Percentiles rank a stretch among this genome's conserved stretches.
Conservation (phyloP, 768 basidiomycete species). For the Lyophyllum semitale region DNA sequence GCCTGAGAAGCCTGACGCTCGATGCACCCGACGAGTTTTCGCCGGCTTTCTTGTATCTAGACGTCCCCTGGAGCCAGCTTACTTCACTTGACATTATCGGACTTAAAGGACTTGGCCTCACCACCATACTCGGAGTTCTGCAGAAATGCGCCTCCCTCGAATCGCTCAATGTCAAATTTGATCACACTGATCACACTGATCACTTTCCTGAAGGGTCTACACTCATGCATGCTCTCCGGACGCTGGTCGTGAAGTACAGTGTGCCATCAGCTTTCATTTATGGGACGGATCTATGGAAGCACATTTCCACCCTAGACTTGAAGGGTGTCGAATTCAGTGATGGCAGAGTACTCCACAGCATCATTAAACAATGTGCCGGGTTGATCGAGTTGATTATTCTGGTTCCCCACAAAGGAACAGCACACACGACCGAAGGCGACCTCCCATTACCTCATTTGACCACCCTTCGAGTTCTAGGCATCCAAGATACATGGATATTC, state of each 20-base stretch:
- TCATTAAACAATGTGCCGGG: not conserved
- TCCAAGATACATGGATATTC: not conserved
- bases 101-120: not conserved
- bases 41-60: not conserved
- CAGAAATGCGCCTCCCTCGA: not conserved
- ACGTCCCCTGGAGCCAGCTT: not conserved
- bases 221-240: not conserved
- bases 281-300: not conserved
- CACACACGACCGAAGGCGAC: not conserved
- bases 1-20: not conserved
- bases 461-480: not conserved
- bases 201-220: too few species aligned
- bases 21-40: not conserved
- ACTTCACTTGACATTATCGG: not conserved
- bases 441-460: not conserved
- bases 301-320: not conserved
- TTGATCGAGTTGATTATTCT: not conserved
- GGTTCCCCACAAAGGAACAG: not conserved
- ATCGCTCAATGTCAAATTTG: not conserved
- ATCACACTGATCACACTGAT: not conserved
- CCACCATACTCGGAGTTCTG: not conserved
- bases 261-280: not conserved
- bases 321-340: not conserved
- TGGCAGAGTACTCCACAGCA: not conserved
- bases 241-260: not conserved